Conservation (phyloP, 2,329 filamentous ascomycete species). For the Cryoendolithus antarcticus region DNA sequence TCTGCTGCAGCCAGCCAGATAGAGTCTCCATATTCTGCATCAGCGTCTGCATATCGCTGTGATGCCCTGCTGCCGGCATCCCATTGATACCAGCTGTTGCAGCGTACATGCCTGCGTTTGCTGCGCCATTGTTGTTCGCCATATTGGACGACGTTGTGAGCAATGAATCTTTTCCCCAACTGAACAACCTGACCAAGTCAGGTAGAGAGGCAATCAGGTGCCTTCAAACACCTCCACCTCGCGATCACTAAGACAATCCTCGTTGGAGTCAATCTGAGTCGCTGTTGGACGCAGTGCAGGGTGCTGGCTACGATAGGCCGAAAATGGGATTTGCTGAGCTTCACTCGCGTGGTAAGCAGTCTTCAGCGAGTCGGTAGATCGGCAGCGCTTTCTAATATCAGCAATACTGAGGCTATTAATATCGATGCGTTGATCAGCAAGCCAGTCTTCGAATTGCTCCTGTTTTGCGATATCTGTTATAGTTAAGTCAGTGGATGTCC, state of each 20-base stretch:
- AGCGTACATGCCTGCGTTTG: constrained; percentile 15
- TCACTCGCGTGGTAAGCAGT: constrained; percentile 3
- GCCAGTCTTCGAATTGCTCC: background rate
- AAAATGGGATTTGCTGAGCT: constrained; percentile 1
- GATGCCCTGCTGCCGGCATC: constrained; percentile 25
- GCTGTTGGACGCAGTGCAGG: too few species aligned
- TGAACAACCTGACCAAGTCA: too few species aligned
- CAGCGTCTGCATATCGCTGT: constrained; percentile 26
- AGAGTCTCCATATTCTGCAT: constrained; percentile 25
- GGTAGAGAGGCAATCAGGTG: too few species aligned
- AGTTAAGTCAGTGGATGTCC: too few species aligned
- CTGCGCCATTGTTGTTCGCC: constrained; percentile 17
- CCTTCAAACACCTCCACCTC: too few species aligned
- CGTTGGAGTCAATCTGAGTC: too few species aligned
- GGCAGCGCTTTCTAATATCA: constrained; percentile 1
- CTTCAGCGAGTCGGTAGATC: constrained; percentile 3
- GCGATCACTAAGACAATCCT: too few species aligned
- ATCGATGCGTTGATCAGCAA: too few species aligned
- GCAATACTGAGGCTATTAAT: too few species aligned
- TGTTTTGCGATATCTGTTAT: background rate
- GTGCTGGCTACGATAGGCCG: constrained; percentile 2
- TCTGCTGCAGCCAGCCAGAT: constrained; percentile 23
- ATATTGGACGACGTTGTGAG: constrained; percentile 8
- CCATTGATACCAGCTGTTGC: constrained; percentile 13
- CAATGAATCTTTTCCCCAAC: background rate